phyloP scores from a whole-genome alignment of 1,139 yeast species.

The Suhomyces anneliseae region DNA sequence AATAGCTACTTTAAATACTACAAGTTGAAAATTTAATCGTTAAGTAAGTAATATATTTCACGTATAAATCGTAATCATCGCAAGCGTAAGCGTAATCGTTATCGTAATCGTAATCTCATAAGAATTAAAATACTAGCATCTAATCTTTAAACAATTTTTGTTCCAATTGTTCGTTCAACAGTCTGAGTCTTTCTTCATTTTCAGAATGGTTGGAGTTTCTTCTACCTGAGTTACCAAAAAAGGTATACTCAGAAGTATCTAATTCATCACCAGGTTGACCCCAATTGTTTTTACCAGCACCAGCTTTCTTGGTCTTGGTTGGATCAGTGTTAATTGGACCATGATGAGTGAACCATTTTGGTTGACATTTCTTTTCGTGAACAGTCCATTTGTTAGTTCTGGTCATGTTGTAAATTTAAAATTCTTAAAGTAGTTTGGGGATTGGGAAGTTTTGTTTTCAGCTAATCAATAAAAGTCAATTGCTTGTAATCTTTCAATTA shows the following conservation, averaged over 20 bases:
- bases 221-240: conserved; percentile 31
- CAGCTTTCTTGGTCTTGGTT: conserved; percentile 75
- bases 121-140: background rate
- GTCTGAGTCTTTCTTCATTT: conserved; percentile 28
- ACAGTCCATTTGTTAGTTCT: conserved; percentile 82
- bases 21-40: background rate
- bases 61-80: conserved; percentile 1
- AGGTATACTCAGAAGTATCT: conserved; percentile 21
- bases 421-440: no score
- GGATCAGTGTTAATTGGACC: conserved; percentile 70
- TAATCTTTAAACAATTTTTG: conserved; percentile 8
- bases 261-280: conserved; percentile 70
- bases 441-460: background rate
- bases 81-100: background rate
- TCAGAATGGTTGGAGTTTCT: conserved; percentile 43
- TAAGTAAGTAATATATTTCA: background rate
- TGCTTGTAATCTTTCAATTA: background rate
- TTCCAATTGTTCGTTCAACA: conserved; percentile 28
- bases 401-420: conserved; percentile 49
- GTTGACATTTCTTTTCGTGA: conserved; percentile 58
- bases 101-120: background rate
- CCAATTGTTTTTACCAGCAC: conserved; percentile 83
- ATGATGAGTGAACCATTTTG: conserved; percentile 75
- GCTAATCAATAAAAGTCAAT: background rate
- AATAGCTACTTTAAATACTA: background rate